These are phyloP conservation scores for Wallacemonas sp. DNA, from an alignment of 208 protist genomes.

Conservation along the genomic window DNA sequence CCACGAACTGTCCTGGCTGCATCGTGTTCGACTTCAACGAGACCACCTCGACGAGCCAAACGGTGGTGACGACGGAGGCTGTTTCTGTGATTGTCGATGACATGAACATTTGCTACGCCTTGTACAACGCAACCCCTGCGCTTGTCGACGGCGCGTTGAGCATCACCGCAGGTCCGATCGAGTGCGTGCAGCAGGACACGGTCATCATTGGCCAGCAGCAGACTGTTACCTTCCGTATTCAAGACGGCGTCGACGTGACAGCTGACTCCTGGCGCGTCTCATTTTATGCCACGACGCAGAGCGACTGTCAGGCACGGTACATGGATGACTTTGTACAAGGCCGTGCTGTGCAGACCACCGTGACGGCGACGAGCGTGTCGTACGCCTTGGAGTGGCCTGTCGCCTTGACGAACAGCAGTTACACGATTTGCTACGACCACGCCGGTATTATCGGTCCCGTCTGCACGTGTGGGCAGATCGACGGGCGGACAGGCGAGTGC, in stretches of 20 bases:
- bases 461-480: slow-evolving; percentile 85
- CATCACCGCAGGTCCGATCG: slow-evolving; percentile 49
- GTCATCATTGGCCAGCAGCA: slow-evolving; percentile 71
- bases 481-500: slow-evolving; percentile 63
- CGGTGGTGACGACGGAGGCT: slow-evolving; percentile 38
- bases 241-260: slow-evolving; percentile 40
- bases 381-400: slow-evolving; percentile 86
- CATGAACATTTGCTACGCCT: slow-evolving; percentile 82
- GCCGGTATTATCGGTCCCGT: slow-evolving; percentile 45
- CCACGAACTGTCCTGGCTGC: slow-evolving; percentile 39
- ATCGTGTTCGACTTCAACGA: slow-evolving; percentile 55
- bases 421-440: slow-evolving; percentile 85
- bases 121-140: slow-evolving; percentile 61
- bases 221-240: slow-evolving; percentile 59
- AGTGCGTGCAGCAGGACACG: slow-evolving; percentile 55
- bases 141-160: slow-evolving; percentile 43
- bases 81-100: slow-evolving; percentile 41
- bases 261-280: slow-evolving; percentile 79
- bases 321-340: slow-evolving; percentile 54
- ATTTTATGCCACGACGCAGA: slow-evolving; percentile 52
- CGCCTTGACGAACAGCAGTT: slow-evolving; percentile 45
- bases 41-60: slow-evolving; percentile 27
- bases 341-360: slow-evolving; percentile 25
- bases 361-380: slow-evolving; percentile 50
- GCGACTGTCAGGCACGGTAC: slow-evolving; percentile 55